phyloP scores from a whole-genome alignment of 768 basidiomycete genomes.

The Lactarius psammicola region DNA sequence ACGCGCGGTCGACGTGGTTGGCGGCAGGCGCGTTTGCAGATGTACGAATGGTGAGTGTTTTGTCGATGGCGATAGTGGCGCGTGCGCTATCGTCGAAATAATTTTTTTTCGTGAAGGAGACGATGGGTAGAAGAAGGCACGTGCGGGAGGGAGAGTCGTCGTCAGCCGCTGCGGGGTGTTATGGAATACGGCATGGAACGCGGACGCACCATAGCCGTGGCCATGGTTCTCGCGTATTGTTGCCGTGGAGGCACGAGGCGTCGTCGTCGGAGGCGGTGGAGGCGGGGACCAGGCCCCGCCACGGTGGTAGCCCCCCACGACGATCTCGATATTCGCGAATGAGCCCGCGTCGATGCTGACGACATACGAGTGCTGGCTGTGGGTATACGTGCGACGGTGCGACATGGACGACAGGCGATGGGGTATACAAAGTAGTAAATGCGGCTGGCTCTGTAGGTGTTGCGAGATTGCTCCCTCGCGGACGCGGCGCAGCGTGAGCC shows the following conservation, averaged over 20 bases:
- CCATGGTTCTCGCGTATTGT: neutral
- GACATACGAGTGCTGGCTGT: constrained; percentile 14
- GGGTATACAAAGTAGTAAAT: neutral
- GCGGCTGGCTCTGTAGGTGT: neutral
- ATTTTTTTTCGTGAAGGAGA: neutral
- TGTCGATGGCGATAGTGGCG: neutral
- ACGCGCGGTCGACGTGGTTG: neutral
- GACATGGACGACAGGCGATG: constrained; percentile 7
- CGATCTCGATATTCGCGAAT: constrained; percentile 21
- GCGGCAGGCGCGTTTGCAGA: neutral
- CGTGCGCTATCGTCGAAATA: neutral
- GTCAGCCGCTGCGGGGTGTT: neutral
- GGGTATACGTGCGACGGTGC: constrained; percentile 4
- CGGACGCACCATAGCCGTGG: constrained; percentile 15
- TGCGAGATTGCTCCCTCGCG: constrained; percentile 2
- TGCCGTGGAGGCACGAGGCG: neutral
- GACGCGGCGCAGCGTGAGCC: neutral
- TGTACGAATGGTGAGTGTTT: constrained; percentile 9
- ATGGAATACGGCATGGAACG: neutral
- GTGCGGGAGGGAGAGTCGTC: neutral
- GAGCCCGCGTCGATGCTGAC: constrained; percentile 21
- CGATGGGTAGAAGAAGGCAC: neutral
- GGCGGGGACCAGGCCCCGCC: constrained; percentile 1
- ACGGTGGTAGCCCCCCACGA: constrained; percentile 9
- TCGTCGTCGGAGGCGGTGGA: neutral